Percentiles rank a stretch among this genome's conserved stretches.
Conservation (phyloP, 2,329 filamentous ascomycete genomes). For the Nemania serpens region DNA sequence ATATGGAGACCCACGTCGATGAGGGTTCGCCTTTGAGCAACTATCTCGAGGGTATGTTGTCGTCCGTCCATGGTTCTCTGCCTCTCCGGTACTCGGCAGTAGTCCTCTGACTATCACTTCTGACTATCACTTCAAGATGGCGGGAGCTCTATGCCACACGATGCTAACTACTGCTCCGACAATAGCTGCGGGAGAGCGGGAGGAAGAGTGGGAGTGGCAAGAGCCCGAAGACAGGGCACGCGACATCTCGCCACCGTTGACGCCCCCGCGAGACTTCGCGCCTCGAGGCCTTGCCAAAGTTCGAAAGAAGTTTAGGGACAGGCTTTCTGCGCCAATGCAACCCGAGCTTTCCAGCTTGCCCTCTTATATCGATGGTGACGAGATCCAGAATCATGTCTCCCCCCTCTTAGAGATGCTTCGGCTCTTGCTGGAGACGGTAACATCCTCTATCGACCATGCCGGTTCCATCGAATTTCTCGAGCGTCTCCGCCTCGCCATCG, state of each 20-base stretch:
- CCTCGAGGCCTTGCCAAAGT: slow-evolving; percentile 42
- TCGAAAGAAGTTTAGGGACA: slow-evolving; percentile 39
- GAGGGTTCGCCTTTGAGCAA: slow-evolving; percentile 44
- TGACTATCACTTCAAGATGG: background rate
- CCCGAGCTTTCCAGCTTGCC: slow-evolving; percentile 35
- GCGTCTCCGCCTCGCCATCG: slow-evolving; percentile 41
- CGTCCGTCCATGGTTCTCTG: background rate
- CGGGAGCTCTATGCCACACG: background rate
- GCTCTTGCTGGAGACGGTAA: slow-evolving; percentile 39
- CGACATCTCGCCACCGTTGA: slow-evolving; percentile 39
- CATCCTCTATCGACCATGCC: slow-evolving; percentile 41
- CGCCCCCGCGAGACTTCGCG: slow-evolving; percentile 40
- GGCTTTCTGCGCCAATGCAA: slow-evolving; percentile 35
- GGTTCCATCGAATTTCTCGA: slow-evolving; percentile 42
- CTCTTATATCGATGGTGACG: slow-evolving; percentile 34
- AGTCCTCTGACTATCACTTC: background rate
- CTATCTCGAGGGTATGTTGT: slow-evolving; percentile 41
- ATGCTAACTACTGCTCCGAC: slow-evolving; percentile 29
- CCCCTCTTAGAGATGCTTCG: slow-evolving; percentile 36
- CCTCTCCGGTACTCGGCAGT: background rate
- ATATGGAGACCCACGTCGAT: slow-evolving; percentile 44
- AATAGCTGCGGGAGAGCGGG: slow-evolving; percentile 38
- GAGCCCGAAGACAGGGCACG: slow-evolving; percentile 34
- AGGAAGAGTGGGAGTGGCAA: slow-evolving; percentile 37
- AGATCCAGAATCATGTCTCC: slow-evolving; percentile 36